A percentile compares a stretch with the other conserved stretches of the same genome.
Conservation (phyloP, 2,329 filamentous ascomycete species). For the Colletotrichum acutatum region DNA sequence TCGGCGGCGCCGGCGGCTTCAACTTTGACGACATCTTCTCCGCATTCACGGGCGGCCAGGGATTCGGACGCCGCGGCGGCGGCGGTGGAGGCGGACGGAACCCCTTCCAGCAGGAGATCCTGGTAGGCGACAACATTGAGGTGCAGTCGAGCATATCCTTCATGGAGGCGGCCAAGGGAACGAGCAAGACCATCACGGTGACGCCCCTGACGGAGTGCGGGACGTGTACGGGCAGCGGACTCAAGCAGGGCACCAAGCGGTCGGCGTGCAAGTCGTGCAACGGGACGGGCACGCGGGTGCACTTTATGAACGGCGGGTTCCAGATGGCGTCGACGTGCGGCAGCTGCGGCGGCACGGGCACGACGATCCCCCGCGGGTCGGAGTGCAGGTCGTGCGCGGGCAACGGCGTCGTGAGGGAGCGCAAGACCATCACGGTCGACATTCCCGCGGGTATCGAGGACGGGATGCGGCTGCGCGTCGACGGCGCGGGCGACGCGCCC, state of each 20-base stretch:
- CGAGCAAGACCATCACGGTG: constrained; percentile 86
- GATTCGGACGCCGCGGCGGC: constrained; percentile 63
- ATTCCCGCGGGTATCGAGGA: constrained; percentile 97
- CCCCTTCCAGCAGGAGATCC: constrained; percentile 80
- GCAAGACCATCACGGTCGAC: constrained; percentile 86
- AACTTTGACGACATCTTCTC: constrained; percentile 97
- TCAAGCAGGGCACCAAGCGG: constrained; percentile 83
- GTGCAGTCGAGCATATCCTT: constrained; percentile 94
- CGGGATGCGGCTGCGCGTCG: constrained; percentile 89
- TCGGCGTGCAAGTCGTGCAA: constrained; percentile 82
- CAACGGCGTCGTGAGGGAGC: constrained; percentile 84
- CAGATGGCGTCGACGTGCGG: constrained; percentile 94
- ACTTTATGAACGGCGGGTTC: constrained; percentile 92
- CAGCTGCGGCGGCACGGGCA: constrained; percentile 82
- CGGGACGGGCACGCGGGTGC: constrained; percentile 87
- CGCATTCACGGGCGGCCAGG: constrained; percentile 75
- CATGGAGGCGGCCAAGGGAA: constrained; percentile 94
- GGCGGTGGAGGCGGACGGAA: constrained; percentile 56
- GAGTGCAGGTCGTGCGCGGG: constrained; percentile 86
- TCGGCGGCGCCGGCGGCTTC: constrained; percentile 80
- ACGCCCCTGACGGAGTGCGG: constrained; percentile 84
- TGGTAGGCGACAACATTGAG: constrained; percentile 97
- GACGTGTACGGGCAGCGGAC: constrained; percentile 83
- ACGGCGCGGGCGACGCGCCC: constrained; percentile 88
- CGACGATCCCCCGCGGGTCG: constrained; percentile 79